Percentiles rank a stretch among this genome's conserved stretches.
phyloP scores from a whole-genome alignment of 1,284 basidiomycete species.

The Irpex sp. region DNA sequence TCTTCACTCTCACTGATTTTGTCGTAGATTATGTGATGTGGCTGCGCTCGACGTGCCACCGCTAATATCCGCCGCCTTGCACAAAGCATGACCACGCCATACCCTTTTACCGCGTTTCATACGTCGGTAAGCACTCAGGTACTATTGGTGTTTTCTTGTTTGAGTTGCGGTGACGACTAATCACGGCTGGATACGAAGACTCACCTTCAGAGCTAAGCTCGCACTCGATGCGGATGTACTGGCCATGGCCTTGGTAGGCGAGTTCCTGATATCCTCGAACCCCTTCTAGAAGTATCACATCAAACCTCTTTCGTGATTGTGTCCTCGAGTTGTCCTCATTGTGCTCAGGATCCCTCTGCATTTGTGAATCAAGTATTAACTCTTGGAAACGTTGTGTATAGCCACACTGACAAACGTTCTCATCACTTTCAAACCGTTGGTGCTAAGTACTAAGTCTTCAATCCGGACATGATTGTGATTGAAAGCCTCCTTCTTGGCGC shows the following conservation, averaged over 20 bases:
- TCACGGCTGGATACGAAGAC: not conserved
- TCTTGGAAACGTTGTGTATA: too few relatives aligned
- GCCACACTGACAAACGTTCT: too few relatives aligned
- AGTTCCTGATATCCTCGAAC: not conserved
- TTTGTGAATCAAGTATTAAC: too few relatives aligned
- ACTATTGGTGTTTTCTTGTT: constrained; percentile 1
- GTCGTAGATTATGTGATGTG: not conserved
- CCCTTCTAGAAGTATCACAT: too few relatives aligned
- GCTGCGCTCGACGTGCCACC: not conserved
- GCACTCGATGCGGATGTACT: not conserved
- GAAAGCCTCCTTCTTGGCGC: too few relatives aligned
- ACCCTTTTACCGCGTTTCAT: constrained; percentile 12
- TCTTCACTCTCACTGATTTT: not conserved
- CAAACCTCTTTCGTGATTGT: too few relatives aligned
- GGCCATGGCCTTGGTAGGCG: not conserved
- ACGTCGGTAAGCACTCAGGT: constrained; percentile 6
- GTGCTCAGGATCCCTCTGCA: too few relatives aligned
- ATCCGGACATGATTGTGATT: too few relatives aligned
- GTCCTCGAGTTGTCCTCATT: too few relatives aligned
- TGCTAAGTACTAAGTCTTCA: too few relatives aligned
- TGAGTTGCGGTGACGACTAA: not conserved
- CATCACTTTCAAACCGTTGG: too few relatives aligned
- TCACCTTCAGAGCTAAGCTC: not conserved
- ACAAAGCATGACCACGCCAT: not conserved
- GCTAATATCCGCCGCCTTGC: not conserved